These are phyloP conservation scores for Lasiodiplodia hormozganensis DNA, from an alignment of 2,329 filamentous ascomycete genomes.

Conservation along the genomic window DNA sequence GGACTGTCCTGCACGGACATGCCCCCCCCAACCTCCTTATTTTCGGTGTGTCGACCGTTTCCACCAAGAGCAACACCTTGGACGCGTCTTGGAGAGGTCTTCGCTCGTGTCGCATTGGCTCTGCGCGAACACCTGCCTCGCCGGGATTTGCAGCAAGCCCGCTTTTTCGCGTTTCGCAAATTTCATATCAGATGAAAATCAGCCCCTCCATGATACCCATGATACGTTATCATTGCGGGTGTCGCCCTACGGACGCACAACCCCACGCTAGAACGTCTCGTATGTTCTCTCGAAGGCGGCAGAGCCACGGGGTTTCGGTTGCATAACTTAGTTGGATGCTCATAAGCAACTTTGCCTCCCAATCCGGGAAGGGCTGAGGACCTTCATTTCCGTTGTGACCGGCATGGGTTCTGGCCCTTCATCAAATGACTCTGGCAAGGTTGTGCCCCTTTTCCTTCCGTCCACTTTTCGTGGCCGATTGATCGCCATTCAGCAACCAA, in stretches of 20 bases:
- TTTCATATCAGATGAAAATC: slow-evolving; percentile 27
- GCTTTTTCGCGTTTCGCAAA: slow-evolving; percentile 26
- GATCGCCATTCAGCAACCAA: slow-evolving; percentile 15
- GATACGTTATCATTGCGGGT: slow-evolving; percentile 24
- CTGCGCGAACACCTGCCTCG: slow-evolving; percentile 19
- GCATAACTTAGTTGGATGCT: slow-evolving; percentile 25
- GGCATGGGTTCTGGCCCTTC: slow-evolving; percentile 28
- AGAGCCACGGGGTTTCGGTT: slow-evolving; percentile 27
- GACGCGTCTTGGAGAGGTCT: slow-evolving; percentile 17
- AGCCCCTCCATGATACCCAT: slow-evolving; percentile 23
- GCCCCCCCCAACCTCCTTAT: slow-evolving; percentile 22
- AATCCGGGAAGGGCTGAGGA: slow-evolving; percentile 7
- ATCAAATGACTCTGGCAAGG: slow-evolving; percentile 26
- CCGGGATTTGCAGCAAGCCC: neutral
- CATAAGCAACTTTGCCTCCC: slow-evolving; percentile 14
- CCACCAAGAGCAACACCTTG: slow-evolving; percentile 20
- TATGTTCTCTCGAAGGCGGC: slow-evolving; percentile 31
- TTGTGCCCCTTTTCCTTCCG: slow-evolving; percentile 25
- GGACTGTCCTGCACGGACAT: slow-evolving; percentile 7
- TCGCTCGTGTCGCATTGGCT: slow-evolving; percentile 17
- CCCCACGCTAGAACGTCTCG: slow-evolving; percentile 46
- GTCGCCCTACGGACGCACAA: slow-evolving; percentile 31
- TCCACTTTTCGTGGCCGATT: slow-evolving; percentile 27
- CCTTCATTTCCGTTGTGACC: slow-evolving; percentile 27
- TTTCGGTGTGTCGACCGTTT: slow-evolving; percentile 17